These are phyloP conservation scores for Aspergillus melleus DNA, from an alignment of 2,329 filamentous ascomycete species.

Conservation along the genomic window DNA sequence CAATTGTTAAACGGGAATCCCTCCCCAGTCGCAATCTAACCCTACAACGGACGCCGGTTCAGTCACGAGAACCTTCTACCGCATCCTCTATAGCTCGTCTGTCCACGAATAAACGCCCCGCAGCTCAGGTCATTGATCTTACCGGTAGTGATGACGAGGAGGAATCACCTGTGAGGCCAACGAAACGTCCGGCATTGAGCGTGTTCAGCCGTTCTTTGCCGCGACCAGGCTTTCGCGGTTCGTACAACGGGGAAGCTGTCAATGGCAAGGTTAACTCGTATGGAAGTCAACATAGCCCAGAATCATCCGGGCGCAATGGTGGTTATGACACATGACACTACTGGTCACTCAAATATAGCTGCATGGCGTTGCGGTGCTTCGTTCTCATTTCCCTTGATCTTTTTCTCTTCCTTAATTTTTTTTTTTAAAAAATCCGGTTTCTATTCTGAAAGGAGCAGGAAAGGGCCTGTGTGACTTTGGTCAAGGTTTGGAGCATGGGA, in stretches of 20 bases:
- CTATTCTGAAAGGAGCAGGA: slow-evolving; percentile 7
- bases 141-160: slow-evolving; percentile 54
- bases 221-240: slow-evolving; percentile 22
- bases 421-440: too few species aligned
- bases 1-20: slow-evolving; percentile 40
- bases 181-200: slow-evolving; percentile 35
- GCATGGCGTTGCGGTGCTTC: slow-evolving; percentile 20
- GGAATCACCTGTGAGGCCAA: slow-evolving; percentile 39
- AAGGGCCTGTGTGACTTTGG: background rate
- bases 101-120: slow-evolving; percentile 48
- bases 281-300: slow-evolving; percentile 17
- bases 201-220: slow-evolving; percentile 22
- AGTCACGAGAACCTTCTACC: slow-evolving; percentile 41
- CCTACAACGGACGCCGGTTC: slow-evolving; percentile 35
- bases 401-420: background rate
- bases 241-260: slow-evolving; percentile 20
- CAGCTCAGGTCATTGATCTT: slow-evolving; percentile 54
- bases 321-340: slow-evolving; percentile 17
- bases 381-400: background rate
- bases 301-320: slow-evolving; percentile 11
- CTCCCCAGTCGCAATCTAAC: slow-evolving; percentile 20
- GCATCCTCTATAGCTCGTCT: slow-evolving; percentile 35
- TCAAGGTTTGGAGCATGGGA: background rate
- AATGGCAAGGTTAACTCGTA: slow-evolving; percentile 21
- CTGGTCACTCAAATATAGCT: slow-evolving; percentile 17